Evolutionary conservation across 2,329 filamentous ascomycete species (phyloP), one percentile per base, ranked within the genome.

Genomic region (Gliomastix tumulicola): DNA sequence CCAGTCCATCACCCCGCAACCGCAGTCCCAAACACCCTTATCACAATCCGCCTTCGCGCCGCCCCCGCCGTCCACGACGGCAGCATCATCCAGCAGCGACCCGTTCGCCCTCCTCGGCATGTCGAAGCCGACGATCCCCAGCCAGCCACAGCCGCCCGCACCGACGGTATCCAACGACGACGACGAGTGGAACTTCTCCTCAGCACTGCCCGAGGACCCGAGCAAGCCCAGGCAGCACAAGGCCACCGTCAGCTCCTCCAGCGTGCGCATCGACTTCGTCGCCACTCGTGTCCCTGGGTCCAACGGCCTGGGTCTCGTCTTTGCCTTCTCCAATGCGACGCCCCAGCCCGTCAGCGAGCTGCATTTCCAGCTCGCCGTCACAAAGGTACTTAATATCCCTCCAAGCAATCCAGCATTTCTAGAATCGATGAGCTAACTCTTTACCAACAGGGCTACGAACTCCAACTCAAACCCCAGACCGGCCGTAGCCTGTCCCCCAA

Each of bases 151-250:
- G 9, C 33, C 50, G 5, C 47, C 54, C 8, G 44, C 51, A 3
- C 37, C 55, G 1, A 37, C 63, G 4, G 45, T 49, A 8, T 51
- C 63, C 7, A 67, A 66, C 35, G 78, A 85, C 32, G 90, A 96
- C 35, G 90, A 97, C 45, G 90, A 97, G 53, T 97, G 90, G 89
- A 84, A 79, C 18, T 97, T 97, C 57, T 79, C 86, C 4, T 97
- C 90, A 1, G 82, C 90, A 0, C 69, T 96, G 12, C 90, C 90
- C 20, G 60, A 69, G 3, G 69, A 76, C 42, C 51, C 68, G 15
- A 50, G 61, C 41, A 71, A 77, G 22, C 78, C 81, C 2, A 69
- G 63, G 36, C 72, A 77, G 35, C 76, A 86, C 45, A 76, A 76
- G 33, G 65, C 83, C 16, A 72, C 70, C 4, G 76, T 96, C 30